These are phyloP conservation scores for Xylaria hypoxylon DNA, from an alignment of 2,329 filamentous ascomycete species.

Conservation along the genomic window DNA sequence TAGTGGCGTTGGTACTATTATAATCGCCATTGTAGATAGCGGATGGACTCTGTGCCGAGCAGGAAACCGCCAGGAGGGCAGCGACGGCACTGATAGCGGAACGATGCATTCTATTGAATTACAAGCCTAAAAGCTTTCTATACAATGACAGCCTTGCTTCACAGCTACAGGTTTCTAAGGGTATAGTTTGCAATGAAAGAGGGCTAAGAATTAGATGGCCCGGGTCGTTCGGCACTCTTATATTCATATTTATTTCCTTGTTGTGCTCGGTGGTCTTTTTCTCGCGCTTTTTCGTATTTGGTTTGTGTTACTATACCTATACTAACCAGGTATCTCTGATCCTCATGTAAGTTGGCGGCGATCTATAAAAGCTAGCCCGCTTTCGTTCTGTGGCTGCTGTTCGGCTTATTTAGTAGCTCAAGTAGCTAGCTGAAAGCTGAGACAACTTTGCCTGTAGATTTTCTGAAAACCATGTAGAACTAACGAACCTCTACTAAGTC, in stretches of 20 bases:
- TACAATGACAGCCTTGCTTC: background rate
- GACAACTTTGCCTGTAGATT: background rate
- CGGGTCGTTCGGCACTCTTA: background rate
- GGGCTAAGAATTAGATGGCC: background rate
- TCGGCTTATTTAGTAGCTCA: background rate
- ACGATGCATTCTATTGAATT: slow-evolving; percentile 1
- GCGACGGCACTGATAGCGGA: background rate
- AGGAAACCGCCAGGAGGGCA: slow-evolving; percentile 3
- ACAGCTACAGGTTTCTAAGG: background rate
- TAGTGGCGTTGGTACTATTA: slow-evolving; percentile 11
- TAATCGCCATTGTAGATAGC: slow-evolving; percentile 19
- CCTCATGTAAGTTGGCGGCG: background rate
- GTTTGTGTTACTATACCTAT: too few species aligned
- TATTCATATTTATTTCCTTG: background rate
- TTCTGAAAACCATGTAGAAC: background rate
- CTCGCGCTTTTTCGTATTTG: background rate
- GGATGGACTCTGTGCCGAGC: slow-evolving; percentile 13
- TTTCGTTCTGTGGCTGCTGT: background rate
- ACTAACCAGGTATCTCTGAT: too few species aligned
- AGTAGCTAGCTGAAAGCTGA: background rate
- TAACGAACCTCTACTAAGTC: too few species aligned
- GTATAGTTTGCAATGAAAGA: background rate
- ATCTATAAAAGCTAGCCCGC: slow-evolving; percentile 6
- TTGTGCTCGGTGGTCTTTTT: background rate
- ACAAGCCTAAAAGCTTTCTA: background rate